Evolutionary conservation across 163 green algal genomes (phyloP), one percentile per base, ranked within the genome.

Genomic region (Prototheca wickerhamii): DNA sequence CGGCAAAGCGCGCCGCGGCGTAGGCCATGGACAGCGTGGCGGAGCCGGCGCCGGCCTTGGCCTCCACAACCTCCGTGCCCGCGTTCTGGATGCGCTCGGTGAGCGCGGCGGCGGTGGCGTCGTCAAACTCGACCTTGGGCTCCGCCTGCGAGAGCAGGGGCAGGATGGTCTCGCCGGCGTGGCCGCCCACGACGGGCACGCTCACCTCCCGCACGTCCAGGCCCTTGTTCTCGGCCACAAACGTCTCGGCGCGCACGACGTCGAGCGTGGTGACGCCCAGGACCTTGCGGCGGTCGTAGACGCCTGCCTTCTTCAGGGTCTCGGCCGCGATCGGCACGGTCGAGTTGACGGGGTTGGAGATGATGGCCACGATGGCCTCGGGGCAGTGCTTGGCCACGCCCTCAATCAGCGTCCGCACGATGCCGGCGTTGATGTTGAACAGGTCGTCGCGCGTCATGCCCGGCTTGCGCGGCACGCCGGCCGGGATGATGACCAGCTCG

Each of bases 301-400:
- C 82, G 30, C 90, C 90, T 20, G 81, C 74, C 35, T 75, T 74
- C 79, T 97, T 98, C 46, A 97, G 78, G 20, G 92, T 73, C 79
- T 99, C 92, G 10, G 84, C 85, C 7, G 87, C 86, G 68, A 99
- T 99, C 31, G 94, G 92, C 33, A 99, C 92, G 4, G 94, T 99
- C 32, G 90, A 97, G 85, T 99, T 99, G 42, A 99, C 94, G 2
- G 94, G 94, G 87, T 99, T 99, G 79, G 84, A 92, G 77, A 99
- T 99, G 76, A 99, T 95, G 74, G 89, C 87, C 8, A 99, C 57
- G 37, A 98, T 73, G 0, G 92, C 88, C 18, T 79, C 74, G 49
- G 94, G 94, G 69, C 78, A 89, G 73, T 95, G 61, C 80, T 95
- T 85, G 34, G 88, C 87, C 10, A 78, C 74, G 4, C 71, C 86